phyloP scores from a whole-genome alignment of 2,329 filamentous ascomycete genomes.

The Neonectria neomacrospora region DNA sequence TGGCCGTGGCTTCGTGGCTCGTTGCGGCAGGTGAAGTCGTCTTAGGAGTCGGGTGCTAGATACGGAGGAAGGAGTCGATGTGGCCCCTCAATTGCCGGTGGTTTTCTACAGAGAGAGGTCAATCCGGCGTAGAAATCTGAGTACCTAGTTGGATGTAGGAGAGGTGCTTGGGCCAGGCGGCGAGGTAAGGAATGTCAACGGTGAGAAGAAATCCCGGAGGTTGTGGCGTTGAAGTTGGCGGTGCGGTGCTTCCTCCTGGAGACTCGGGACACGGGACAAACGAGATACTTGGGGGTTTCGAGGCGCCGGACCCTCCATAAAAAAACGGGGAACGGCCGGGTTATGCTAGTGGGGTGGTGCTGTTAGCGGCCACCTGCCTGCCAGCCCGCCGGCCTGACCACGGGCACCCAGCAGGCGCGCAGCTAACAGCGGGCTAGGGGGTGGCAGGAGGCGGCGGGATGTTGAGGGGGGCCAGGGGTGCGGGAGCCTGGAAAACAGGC shows the following conservation, averaged over 20 bases:
- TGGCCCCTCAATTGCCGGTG: constrained; percentile 40
- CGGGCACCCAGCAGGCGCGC: constrained; percentile 8
- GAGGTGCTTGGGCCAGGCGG: constrained; percentile 35
- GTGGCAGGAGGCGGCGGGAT: constrained; percentile 9
- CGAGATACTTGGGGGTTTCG: constrained; percentile 20
- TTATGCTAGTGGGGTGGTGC: constrained; percentile 26
- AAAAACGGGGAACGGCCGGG: constrained; percentile 20
- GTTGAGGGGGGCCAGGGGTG: background rate
- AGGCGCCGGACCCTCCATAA: constrained; percentile 23
- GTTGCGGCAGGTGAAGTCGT: constrained; percentile 18
- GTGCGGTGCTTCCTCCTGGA: constrained; percentile 37
- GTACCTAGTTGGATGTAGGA: constrained; percentile 28
- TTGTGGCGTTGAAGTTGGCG: constrained; percentile 36
- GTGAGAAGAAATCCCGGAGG: constrained; percentile 39
- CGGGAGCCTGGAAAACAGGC: background rate
- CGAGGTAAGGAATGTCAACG: constrained; percentile 41
- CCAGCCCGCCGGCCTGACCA: background rate
- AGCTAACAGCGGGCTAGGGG: constrained; percentile 5
- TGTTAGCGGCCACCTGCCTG: constrained; percentile 7
- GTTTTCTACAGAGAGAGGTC: constrained; percentile 24
- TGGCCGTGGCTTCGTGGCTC: constrained; percentile 19
- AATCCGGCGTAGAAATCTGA: constrained; percentile 27
- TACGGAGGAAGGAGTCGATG: constrained; percentile 28
- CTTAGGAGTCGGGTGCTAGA: constrained; percentile 24
- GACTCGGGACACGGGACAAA: constrained; percentile 23